Evolutionary conservation across 2,329 filamentous ascomycete species (phyloP).

Genomic region (Colletotrichum sublineola): DNA sequence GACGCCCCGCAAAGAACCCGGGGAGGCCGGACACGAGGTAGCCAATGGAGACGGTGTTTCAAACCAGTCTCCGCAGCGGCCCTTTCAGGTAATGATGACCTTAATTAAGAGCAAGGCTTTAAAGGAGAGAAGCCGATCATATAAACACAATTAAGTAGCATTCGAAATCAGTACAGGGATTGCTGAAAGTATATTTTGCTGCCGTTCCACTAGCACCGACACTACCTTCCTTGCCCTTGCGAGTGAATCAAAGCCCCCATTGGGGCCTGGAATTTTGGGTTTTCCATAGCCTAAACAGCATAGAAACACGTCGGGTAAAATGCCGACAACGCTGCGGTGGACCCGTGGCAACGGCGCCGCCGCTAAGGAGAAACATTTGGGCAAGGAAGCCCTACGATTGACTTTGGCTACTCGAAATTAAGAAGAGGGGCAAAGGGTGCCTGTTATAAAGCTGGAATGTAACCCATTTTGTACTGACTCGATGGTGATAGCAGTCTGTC

Average conservation of each 20-base stretch:
- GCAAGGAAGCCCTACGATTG: not conserved
- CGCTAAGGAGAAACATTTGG: not conserved
- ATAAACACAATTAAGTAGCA: constrained; percentile 8
- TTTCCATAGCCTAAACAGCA: constrained; percentile 8
- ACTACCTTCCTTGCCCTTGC: not conserved
- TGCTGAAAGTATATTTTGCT: constrained; percentile 7
- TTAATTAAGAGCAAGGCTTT: not conserved
- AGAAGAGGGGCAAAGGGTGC: not conserved
- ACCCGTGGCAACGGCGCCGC: not conserved
- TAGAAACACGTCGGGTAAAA: not conserved
- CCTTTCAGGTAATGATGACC: not conserved
- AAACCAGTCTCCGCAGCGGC: not conserved
- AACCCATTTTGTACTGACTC: not conserved
- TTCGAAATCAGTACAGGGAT: constrained; percentile 14
- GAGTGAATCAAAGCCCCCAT: not conserved
- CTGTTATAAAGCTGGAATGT: not conserved
- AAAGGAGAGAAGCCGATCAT: not conserved
- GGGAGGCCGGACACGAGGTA: constrained; percentile 15
- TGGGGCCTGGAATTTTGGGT: constrained; percentile 2
- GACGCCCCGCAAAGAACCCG: not conserved
- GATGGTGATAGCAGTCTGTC: not conserved
- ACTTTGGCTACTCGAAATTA: constrained; percentile 15
- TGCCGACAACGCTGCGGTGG: not conserved
- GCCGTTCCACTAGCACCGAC: not conserved
- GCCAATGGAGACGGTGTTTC: not conserved